phyloP scores from a whole-genome alignment of 2,329 filamentous ascomycete species.

The Pseudovirgaria hyperparasitica region DNA sequence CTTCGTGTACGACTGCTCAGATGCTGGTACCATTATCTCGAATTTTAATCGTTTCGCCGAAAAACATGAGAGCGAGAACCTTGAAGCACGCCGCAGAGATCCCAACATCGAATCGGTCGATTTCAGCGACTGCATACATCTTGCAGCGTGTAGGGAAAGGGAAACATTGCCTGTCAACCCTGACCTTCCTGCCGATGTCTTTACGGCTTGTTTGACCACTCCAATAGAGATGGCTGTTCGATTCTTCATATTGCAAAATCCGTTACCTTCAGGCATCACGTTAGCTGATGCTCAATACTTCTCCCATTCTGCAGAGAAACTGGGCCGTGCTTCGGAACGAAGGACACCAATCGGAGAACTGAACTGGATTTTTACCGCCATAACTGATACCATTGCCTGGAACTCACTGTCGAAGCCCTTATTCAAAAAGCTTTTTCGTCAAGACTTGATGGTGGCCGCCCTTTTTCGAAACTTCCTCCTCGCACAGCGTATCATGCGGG shows the following conservation, averaged over 20 bases:
- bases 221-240: constrained; percentile 95
- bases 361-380: constrained; percentile 99
- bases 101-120: constrained; percentile 49
- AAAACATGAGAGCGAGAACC: constrained; percentile 85
- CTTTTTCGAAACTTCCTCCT: constrained; percentile 93
- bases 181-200: constrained; percentile 82
- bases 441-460: constrained; percentile 98
- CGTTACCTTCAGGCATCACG: constrained; percentile 52
- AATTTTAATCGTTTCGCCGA: constrained; percentile 93
- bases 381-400: constrained; percentile 98
- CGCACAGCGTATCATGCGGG: constrained; percentile 88
- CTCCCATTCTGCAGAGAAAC: no score
- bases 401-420: constrained; percentile 80
- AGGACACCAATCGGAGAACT: constrained; percentile 88
- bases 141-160: constrained; percentile 80
- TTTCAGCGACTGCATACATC: constrained; percentile 79
- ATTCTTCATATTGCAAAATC: constrained; percentile 93
- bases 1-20: constrained; percentile 96
- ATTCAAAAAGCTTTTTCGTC: constrained; percentile 93
- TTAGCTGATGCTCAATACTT: constrained; percentile 79
- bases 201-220: constrained; percentile 90
- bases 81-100: constrained; percentile 62
- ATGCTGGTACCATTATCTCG: constrained; percentile 86
- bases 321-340: constrained; percentile 83
- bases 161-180: constrained; percentile 94